Evolutionary conservation across 2,329 filamentous ascomycete genomes (phyloP).

Genomic region (Diplocarpon mali): DNA sequence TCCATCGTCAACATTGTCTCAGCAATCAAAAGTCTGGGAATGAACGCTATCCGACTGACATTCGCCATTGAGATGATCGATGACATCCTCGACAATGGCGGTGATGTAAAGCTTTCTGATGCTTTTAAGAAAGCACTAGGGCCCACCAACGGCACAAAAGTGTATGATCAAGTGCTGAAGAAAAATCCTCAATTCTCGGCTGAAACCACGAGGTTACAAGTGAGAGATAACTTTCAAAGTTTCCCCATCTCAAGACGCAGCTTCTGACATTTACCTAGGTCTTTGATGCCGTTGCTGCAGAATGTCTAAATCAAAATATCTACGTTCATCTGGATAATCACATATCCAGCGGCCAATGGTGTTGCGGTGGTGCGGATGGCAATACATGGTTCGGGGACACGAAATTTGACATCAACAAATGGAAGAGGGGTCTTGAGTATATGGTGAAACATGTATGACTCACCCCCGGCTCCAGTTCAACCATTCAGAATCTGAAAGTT

Average conservation of each 20-base stretch:
- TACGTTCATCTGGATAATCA: conserved; percentile 52
- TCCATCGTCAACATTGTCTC: conserved; percentile 43
- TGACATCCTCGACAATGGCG: conserved; percentile 40
- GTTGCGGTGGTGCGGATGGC: conserved; percentile 41
- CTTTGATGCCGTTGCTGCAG: conserved; percentile 51
- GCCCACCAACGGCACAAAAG: conserved; percentile 38
- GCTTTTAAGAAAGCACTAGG: conserved; percentile 39
- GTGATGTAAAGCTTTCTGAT: conserved; percentile 35
- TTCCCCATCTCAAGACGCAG: conserved; percentile 47
- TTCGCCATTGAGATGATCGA: conserved; percentile 56
- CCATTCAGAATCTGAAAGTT: neutral
- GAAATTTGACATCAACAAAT: conserved; percentile 46
- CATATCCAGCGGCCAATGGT: conserved; percentile 47
- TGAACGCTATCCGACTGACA: conserved; percentile 52
- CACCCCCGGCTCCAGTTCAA: conserved; percentile 3
- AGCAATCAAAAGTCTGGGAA: conserved; percentile 44
- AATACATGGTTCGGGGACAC: conserved; percentile 52
- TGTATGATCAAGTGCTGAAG: conserved; percentile 40
- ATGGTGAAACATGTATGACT: conserved; percentile 46
- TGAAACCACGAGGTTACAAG: conserved; percentile 41
- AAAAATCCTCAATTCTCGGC: conserved; percentile 47
- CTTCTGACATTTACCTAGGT: conserved; percentile 27
- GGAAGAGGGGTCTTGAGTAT: conserved; percentile 47
- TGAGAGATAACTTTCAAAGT: conserved; percentile 19
- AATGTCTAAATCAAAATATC: conserved; percentile 42